These are phyloP conservation scores for Botrytis tulipae DNA, from an alignment of 2,329 filamentous ascomycete species.

Conservation along the genomic window DNA sequence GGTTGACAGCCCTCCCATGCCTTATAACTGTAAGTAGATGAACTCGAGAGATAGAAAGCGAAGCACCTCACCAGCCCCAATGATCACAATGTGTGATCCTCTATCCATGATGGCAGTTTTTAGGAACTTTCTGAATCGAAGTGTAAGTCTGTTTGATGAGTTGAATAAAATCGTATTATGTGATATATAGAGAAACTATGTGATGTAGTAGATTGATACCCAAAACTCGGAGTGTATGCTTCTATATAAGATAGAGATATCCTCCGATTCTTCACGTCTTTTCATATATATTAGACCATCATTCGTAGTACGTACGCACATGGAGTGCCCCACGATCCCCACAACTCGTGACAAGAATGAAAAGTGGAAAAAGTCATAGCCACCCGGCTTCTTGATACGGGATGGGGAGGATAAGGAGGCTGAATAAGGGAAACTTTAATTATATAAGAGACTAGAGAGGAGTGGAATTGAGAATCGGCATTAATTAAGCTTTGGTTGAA, in stretches of 20 bases:
- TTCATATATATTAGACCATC: background rate
- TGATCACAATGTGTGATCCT: slow-evolving; percentile 42
- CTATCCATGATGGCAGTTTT: background rate
- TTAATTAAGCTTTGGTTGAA: background rate
- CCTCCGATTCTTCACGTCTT: background rate
- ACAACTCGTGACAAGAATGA: background rate
- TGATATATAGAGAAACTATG: background rate
- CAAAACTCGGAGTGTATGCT: background rate
- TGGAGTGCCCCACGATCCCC: slow-evolving; percentile 15
- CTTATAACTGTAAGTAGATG: slow-evolving; percentile 41
- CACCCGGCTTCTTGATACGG: slow-evolving; percentile 12
- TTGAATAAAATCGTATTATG: background rate
- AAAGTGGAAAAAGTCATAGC: slow-evolving; percentile 11
- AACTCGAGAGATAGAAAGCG: background rate
- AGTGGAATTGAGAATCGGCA: background rate
- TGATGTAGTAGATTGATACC: background rate
- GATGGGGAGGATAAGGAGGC: background rate
- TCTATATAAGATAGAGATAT: background rate
- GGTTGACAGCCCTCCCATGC: slow-evolving; percentile 74
- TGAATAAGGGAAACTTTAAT: background rate
- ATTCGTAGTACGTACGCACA: background rate
- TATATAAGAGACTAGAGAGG: background rate
- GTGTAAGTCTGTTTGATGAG: background rate
- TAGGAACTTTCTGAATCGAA: background rate
- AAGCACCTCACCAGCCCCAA: slow-evolving; percentile 47